Base-by-base conservation (phyloP, 495 filamentous ascomycete genomes). In the Bryoglossum gracile region DNA sequence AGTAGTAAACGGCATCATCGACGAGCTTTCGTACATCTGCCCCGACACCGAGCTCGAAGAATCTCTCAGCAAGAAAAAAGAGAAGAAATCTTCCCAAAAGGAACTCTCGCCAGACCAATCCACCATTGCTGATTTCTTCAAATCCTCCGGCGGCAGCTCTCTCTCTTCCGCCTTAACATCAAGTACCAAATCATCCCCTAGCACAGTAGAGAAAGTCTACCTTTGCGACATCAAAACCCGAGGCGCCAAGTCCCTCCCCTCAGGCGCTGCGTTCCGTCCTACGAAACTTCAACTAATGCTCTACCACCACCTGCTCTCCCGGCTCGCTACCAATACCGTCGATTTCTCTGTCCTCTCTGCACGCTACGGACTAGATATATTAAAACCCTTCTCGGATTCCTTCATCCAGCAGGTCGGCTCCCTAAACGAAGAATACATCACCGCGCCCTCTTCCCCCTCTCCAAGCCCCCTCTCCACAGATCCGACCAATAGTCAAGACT, bases 211-310 rank as follows among this genome's bases (percentile, higher is more conserved):
- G 30, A 54, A 50, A 49, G 69, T 90, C 11, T 96, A 90, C 62
- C 65, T 98, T 41, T 84, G 82, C 5, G 92, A 98, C 56, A 78
- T 92, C 44, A 98, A 98, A 63, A 97, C 94, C 0, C 78, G 89
- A 37, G 73, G 62, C 6, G 75, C 70, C 33, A 68, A 70, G 10
- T 73, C 73, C 10, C 51, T 87, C 1, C 90, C 91, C 0, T 70
- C 73, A 17, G 80, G 76, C 22, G 68, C 80, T 1, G 77, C 82
- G n/a, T 77, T 89, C 16, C 81, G 84, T 9, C 85, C 82, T 0
- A 87, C 92, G 0, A 70, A 80, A 43, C 81, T 95, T 43, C 92
- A 98, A 63, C 70, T 98, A 6, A 89, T 94, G 67, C 68, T 96
- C 1, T 98, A 98, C 59, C 89, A 89, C 56, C 82, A 81, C n/a